Evolutionary conservation across 1,284 basidiomycete genomes (phyloP).

Genomic region (Exobasidium cylindrosporum): DNA sequence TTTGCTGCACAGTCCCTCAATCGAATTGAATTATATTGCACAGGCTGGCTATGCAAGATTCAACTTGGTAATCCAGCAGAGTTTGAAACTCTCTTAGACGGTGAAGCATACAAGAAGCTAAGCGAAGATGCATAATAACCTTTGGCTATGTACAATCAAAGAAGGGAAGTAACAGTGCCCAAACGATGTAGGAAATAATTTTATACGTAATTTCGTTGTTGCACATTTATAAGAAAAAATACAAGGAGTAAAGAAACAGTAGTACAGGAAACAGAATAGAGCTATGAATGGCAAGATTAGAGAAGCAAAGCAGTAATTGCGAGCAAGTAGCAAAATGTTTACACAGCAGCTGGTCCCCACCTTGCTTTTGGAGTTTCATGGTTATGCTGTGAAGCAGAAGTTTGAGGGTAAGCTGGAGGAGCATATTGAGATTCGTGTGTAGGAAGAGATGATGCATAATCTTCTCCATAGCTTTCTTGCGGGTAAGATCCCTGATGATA

Average conservation of each 20-base stretch:
- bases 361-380: not conserved
- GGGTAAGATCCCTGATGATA: not conserved
- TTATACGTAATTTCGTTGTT: too few species aligned
- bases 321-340: not conserved
- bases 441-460: not conserved
- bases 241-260: not conserved
- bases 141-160: not conserved
- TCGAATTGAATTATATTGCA: slow-evolving; percentile 54
- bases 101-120: slow-evolving; percentile 73
- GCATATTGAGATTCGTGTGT: not conserved
- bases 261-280: not conserved
- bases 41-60: slow-evolving; percentile 92
- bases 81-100: slow-evolving; percentile 72
- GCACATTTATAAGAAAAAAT: not conserved
- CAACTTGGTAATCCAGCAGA: slow-evolving; percentile 72
- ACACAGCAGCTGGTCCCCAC: not conserved
- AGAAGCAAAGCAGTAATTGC: too few species aligned
- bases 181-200: too few species aligned
- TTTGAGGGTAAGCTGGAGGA: not conserved
- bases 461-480: not conserved
- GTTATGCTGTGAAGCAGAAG: not conserved
- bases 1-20: not conserved
- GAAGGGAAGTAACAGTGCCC: not conserved
- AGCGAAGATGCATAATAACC: slow-evolving; percentile 60
- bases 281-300: too few species aligned